Percentiles rank a stretch among this genome's conserved stretches.
These are phyloP conservation scores for Inonotus hispidus DNA, from an alignment of 1,284 basidiomycete genomes.

Conservation along the genomic window DNA sequence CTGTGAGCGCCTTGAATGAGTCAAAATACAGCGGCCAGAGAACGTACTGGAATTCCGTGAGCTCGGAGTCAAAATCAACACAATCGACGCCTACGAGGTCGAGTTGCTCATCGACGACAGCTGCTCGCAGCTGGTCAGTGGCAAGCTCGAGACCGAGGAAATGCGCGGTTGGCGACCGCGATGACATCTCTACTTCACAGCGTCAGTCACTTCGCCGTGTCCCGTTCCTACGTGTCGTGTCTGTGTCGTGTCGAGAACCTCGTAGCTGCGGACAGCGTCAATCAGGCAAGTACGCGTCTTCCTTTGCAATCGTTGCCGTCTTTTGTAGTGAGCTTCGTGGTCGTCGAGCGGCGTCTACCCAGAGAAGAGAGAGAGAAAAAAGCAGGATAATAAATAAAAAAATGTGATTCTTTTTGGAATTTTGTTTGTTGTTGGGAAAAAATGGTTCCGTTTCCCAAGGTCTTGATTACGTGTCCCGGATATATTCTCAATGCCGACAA, in stretches of 20 bases:
- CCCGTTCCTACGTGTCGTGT: background rate
- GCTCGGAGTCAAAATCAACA: slow-evolving; percentile 74
- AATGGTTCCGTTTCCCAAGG: slow-evolving; percentile 13
- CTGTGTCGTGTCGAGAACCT: background rate
- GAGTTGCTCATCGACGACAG: slow-evolving; percentile 73
- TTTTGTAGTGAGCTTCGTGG: background rate
- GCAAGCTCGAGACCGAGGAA: slow-evolving; percentile 57
- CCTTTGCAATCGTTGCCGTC: background rate
- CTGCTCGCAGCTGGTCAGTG: slow-evolving; percentile 72
- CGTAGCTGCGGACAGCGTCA: background rate
- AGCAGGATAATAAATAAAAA: background rate
- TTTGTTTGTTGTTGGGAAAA: background rate
- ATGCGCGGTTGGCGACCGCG: slow-evolving; percentile 22
- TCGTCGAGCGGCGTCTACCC: background rate
- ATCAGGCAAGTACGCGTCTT: background rate
- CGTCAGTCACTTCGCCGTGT: background rate
- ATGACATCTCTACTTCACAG: slow-evolving; percentile 9
- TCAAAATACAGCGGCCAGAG: background rate
- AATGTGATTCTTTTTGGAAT: background rate
- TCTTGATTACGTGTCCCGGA: background rate
- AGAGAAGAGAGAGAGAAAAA: background rate
- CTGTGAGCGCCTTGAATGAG: background rate
- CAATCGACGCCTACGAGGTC: slow-evolving; percentile 74
- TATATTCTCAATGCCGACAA: background rate
- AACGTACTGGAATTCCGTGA: slow-evolving; percentile 75